Evolutionary conservation across 176 grass and related monocot species (phyloP), one percentile per base, ranked within the genome.

Genomic region (Aegilops sharonensis): DNA sequence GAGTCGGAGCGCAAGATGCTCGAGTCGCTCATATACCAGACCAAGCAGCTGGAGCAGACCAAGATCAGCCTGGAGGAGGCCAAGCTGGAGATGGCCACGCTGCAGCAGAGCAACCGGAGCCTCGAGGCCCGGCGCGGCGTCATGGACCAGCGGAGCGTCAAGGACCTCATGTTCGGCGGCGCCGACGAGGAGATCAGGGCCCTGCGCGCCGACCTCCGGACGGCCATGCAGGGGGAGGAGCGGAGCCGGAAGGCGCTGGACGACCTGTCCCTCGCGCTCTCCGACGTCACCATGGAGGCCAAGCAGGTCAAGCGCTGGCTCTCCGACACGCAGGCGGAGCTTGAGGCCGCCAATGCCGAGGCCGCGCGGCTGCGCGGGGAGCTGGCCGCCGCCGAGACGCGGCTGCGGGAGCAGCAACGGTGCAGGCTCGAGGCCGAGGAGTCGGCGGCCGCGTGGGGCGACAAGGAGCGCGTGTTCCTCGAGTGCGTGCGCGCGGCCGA

Each of bases 1-100:
- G 87, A 94, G 68, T 99, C 97, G 32, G 97, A 99, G 85, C 91
- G 94, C 34, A 99, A 88, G 89, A 92, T 96, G 94, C 92, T 99
- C 0, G 97, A 99, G 75, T 99, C 97, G 11, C 63, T 99, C 1
- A 80, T 94, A 63, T 94, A 85, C 52, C 94, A 96, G 88, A 96
- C 94, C 0, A 96, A 99, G 87, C 90, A 90, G 68, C 89, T 99
- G 61, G 94, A 99, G 88, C 94, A 99, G 78, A 89, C 94, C 67
- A 99, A 99, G 91, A 91, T 99, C 31, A 87, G 94, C 5, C 87
- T 94, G 0, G 97, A 99, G 79, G 97, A 99, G 86, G 90, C 92
- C 77, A 99, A 96, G 89, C 92, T 99, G 31, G 92, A 94, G 87
- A 90, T 96, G 31, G 21, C 85, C 25, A 18, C 91, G 11, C 77